Evolutionary conservation across 2,329 filamentous ascomycete genomes (phyloP).

Genomic region (Raffaelea albimanens): DNA sequence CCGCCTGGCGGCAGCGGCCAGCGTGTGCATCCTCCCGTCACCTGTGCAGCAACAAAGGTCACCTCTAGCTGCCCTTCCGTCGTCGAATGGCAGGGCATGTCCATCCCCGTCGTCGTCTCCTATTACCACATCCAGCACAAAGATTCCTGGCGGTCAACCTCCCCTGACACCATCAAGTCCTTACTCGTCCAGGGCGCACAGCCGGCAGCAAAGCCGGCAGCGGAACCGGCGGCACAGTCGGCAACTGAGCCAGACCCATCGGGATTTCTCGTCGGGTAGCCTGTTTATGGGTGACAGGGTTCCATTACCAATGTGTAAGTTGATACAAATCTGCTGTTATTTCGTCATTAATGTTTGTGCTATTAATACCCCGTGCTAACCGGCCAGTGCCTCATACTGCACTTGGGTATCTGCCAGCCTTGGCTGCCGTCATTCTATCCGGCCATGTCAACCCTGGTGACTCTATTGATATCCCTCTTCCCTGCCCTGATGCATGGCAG

Average conservation of each 20-base stretch:
- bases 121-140: not conserved
- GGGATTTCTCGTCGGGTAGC: too few relatives aligned
- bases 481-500: conserved; percentile 45
- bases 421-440: conserved; percentile 46
- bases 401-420: conserved; percentile 38
- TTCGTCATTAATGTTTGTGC: not conserved
- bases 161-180: conserved; percentile 2
- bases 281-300: too few relatives aligned
- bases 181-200: not conserved
- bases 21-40: conserved; percentile 9
- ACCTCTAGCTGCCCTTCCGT: conserved; percentile 5
- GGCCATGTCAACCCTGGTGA: conserved; percentile 42
- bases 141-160: not conserved
- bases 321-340: not conserved
- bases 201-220: conserved; percentile 5
- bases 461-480: conserved; percentile 47
- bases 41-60: conserved; percentile 4
- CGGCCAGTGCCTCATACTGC: conserved; percentile 39
- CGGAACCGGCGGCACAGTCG: not conserved
- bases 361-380: not conserved
- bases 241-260: not conserved
- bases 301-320: conserved; percentile 38
- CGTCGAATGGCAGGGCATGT: not conserved
- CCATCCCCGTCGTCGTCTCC: not conserved
- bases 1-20: conserved; percentile 5